Conservation (phyloP, 1,284 basidiomycete genomes). For the Gymnopus androsaceus region DNA sequence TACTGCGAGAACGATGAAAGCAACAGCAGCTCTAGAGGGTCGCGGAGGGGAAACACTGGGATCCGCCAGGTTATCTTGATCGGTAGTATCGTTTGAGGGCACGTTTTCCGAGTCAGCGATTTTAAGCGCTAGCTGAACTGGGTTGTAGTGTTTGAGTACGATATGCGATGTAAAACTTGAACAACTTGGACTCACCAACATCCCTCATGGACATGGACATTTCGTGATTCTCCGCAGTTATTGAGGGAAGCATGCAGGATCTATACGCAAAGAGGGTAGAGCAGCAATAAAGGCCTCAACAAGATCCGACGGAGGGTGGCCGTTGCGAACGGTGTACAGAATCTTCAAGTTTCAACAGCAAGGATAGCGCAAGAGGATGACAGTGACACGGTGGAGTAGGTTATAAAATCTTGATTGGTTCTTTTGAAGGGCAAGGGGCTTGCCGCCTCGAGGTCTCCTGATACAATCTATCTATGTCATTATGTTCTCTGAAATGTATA, state of each 20-base stretch:
- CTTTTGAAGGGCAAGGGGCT: too few species aligned
- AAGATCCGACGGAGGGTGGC: too few species aligned
- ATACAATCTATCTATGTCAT: too few species aligned
- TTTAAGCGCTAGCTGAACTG: too few species aligned
- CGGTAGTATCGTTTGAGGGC: not conserved
- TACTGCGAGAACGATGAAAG: not conserved
- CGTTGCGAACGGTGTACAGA: too few species aligned
- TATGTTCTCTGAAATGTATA: too few species aligned
- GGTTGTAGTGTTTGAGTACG: too few species aligned
- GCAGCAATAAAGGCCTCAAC: not conserved
- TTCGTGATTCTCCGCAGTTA: not conserved
- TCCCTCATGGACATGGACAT: not conserved
- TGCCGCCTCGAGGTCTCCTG: too few species aligned
- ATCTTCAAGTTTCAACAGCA: too few species aligned
- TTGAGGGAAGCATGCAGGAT: not conserved
- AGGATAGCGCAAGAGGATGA: too few species aligned
- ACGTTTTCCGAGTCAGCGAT: not conserved
- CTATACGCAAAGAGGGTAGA: not conserved
- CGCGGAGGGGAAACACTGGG: not conserved
- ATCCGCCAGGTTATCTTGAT: not conserved
- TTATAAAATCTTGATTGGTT: too few species aligned
- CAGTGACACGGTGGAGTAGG: too few species aligned
- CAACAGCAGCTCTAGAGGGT: not conserved
- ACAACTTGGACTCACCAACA: not conserved
- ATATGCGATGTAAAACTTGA: not conserved